phyloP scores from a whole-genome alignment of 306 rosid genomes.

The Inga leiocalycina region DNA sequence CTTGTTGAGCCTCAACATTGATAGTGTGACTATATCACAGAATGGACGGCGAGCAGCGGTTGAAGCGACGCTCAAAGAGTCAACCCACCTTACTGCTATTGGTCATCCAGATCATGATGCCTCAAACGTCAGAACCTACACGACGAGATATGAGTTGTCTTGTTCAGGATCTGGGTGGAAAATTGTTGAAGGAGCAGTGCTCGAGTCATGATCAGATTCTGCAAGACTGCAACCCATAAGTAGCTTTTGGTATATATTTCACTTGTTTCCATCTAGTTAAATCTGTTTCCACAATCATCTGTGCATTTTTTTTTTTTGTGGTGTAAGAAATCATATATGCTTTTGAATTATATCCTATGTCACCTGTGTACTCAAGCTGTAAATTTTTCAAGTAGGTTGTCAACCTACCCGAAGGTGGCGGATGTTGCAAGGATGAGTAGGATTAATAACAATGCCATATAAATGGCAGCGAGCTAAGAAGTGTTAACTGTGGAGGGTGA shows the following conservation, averaged over 20 bases:
- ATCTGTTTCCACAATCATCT: conserved; percentile 16
- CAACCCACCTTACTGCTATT: conserved; percentile 63
- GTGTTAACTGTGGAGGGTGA: neutral
- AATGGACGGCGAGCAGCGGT: conserved; percentile 84
- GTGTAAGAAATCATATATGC: neutral
- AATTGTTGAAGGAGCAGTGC: conserved; percentile 90
- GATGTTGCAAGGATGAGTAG: neutral
- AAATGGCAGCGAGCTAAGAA: neutral
- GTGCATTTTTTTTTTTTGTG: neutral
- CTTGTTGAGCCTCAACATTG: conserved; percentile 73
- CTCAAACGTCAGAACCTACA: conserved; percentile 76
- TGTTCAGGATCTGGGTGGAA: conserved; percentile 78
- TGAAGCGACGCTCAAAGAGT: conserved; percentile 87
- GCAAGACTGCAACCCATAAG: conserved; percentile 15
- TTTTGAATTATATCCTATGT: neutral
- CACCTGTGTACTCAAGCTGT: neutral
- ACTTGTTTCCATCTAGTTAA: conserved; percentile 10
- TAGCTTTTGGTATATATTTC: conserved; percentile 35
- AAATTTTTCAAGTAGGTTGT: too few species aligned
- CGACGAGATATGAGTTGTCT: conserved; percentile 85
- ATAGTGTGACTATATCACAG: conserved; percentile 79
- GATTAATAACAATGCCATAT: neutral
- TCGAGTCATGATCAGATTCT: conserved; percentile 54
- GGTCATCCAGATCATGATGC: conserved; percentile 71
- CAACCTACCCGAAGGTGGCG: neutral